Conservation (phyloP, 2,329 filamentous ascomycete genomes). For the Penicillium decumbens region DNA sequence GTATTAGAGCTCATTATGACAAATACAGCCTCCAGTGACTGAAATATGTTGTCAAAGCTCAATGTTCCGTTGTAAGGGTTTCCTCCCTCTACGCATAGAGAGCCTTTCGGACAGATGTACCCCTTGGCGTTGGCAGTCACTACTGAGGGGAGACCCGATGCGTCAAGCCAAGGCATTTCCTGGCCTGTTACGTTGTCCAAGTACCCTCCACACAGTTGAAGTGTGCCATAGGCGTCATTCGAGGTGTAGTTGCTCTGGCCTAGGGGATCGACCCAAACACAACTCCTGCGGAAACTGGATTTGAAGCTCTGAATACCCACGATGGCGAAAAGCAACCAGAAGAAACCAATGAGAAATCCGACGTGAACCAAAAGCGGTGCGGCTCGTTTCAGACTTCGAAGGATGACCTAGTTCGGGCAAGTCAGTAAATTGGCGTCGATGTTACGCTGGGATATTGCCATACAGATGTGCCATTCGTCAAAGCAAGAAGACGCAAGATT, state of each 20-base stretch:
- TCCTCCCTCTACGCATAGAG: constrained; percentile 70
- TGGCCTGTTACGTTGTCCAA: constrained; percentile 57
- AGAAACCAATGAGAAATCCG: constrained; percentile 90
- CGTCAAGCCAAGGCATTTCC: constrained; percentile 65
- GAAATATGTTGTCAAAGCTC: constrained; percentile 89
- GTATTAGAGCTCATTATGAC: constrained; percentile 99
- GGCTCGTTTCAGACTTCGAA: constrained; percentile 91
- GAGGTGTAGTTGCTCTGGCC: constrained; percentile 38
- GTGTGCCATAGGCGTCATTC: constrained; percentile 53
- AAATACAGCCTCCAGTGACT: constrained; percentile 91
- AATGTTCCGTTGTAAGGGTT: constrained; percentile 83
- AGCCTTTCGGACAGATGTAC: constrained; percentile 79
- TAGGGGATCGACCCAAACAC: constrained; percentile 68
- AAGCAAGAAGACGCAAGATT: constrained; percentile 80
- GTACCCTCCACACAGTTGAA: constrained; percentile 84
- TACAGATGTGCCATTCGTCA: constrained; percentile 90
- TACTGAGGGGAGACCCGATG: constrained; percentile 46
- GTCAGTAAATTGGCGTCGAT: constrained; percentile 6
- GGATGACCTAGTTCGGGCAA: constrained; percentile 63
- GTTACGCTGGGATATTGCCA: constrained; percentile 33
- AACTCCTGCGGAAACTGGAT: constrained; percentile 70
- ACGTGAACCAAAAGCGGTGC: constrained; percentile 88
- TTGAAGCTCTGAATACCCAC: constrained; percentile 96
- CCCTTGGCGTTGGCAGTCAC: constrained; percentile 61
- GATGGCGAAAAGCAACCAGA: constrained; percentile 96